Evolutionary conservation across 768 basidiomycete species (phyloP), one percentile per base, ranked within the genome.

Genomic region (Termitomyces sp.): DNA sequence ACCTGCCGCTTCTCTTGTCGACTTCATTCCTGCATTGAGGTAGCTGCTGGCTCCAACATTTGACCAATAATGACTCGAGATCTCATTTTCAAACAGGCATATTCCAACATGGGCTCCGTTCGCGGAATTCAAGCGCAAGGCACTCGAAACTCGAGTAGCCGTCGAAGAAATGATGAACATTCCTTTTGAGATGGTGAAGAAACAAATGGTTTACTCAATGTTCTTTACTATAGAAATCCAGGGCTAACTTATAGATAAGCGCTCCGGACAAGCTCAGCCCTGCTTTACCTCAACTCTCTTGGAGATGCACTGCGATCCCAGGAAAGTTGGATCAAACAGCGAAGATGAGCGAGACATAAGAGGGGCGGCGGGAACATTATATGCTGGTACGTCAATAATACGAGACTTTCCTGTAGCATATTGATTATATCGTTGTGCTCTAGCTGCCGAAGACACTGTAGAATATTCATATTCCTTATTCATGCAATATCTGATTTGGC

Each of bases 301-400:
- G 49, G 77, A 80, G 63, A 68, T 73, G 32, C 74, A 77, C 59
- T 71, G 74, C 53, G 71, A 71, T 43, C 67, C 72, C 43, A 66
- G 65, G 42, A 72, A 76, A 58, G 75, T 72, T 17, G 69, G 65
- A 49, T 65, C 78, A 54, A 68, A 71, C 50, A 68, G 67, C 25
- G 79, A 80, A 67, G 80, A 81, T 47, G 82, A 83, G 63, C 76
- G 79, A 60, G 79, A 83, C 68, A 83, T 85, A 67, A 82, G 80
- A 73, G 82, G 81, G 47, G 79, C 81, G n/a, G 82, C 83, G 54
- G 83, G 79, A 36, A 83, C 82, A 7, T 71, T 84, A 52, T 81
- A 77, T 68, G 77, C 77, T 53, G 82, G 82, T 82, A 67, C 60
- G 76, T 58, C 36, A 29, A 46, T 15, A 37, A 20, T 50, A 57